phyloP scores from a whole-genome alignment of 768 basidiomycete genomes.

The Coprinopsis cinerea region DNA sequence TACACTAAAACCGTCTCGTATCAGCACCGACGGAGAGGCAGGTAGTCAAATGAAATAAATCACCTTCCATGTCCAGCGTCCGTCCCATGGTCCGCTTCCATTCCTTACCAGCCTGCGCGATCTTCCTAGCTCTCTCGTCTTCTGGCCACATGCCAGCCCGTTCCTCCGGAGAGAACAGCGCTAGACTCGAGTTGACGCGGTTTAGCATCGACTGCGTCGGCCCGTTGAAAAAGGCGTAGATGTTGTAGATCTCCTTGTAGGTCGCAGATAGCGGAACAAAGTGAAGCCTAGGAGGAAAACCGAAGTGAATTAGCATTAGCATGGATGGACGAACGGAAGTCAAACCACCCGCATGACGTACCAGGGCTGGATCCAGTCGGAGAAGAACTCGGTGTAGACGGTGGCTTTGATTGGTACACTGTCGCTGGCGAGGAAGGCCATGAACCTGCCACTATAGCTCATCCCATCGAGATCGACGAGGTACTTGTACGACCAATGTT shows the following conservation, averaged over 20 bases:
- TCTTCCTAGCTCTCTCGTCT: constrained; percentile 63
- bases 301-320: not conserved
- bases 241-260: constrained; percentile 87
- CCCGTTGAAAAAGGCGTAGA: constrained; percentile 86
- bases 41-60: not conserved
- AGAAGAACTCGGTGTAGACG: constrained; percentile 87
- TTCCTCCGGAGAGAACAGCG: constrained; percentile 19
- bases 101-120: constrained; percentile 83
- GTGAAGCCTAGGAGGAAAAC: constrained; percentile 58
- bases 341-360: constrained; percentile 5
- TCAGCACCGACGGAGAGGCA: not conserved
- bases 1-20: constrained; percentile 48
- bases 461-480: constrained; percentile 91
- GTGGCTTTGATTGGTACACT: constrained; percentile 88
- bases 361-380: constrained; percentile 40
- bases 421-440: constrained; percentile 80
- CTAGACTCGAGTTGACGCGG: constrained; percentile 42
- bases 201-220: constrained; percentile 53
- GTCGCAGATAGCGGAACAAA: constrained; percentile 82
- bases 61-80: constrained; percentile 86
- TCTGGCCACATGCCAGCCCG: constrained; percentile 43
- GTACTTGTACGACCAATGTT: constrained; percentile 92
- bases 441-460: constrained; percentile 89
- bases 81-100: constrained; percentile 83
- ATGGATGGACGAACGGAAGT: not conserved